Base-by-base conservation (phyloP, 192 early-diverging fungal species). In the Cetraspora pellucida region DNA sequence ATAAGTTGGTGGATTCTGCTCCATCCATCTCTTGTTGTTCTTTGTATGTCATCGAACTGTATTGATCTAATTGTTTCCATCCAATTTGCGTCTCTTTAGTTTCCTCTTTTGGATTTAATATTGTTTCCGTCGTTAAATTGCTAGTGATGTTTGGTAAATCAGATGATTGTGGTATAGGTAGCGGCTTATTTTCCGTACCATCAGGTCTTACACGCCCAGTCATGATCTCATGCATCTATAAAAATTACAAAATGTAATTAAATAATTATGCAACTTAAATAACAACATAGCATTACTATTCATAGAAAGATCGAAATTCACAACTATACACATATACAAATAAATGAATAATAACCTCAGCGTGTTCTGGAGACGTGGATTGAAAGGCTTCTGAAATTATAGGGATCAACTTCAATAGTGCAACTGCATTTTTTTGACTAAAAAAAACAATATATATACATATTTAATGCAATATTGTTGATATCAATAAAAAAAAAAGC, bases 181-280 rank as follows among this genome's bases (percentile, higher is more conserved):
- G 8, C 31, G n/a, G 45, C 30, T 75, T 75, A 16, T 75, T 75
- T 47, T 75, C 74, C 10, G 74, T 75, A 19, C 74, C 74, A 49
- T 75, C 74, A n/a, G 74, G 59, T 31, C 37, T 64, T 46, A 75
- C 46, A n/a, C 74, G 37, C 21, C 19, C 17, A 50, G 25, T 17
- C 25, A 75, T 46, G 16, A 75, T 13, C 17, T 60, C 23, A 21
- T 44, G 43, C 17, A 75, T 75, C 16, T 75, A 45, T 31, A 61
- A 23, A 27, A 31, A 61, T 23, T 11, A 31, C 2, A 31, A 31
- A 14, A 21, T 30, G 21, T 23, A 30, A 61, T 28, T 61, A 11
- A 61, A 23, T 61, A 61, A 31, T 28, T 4, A 23, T 61, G 13
- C 16, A 17, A 6, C 3, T 43, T 9, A 66, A 66, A 44, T 17